phyloP scores from a whole-genome alignment of 2,329 filamentous ascomycete genomes.

The Fusarium beomiforme region DNA sequence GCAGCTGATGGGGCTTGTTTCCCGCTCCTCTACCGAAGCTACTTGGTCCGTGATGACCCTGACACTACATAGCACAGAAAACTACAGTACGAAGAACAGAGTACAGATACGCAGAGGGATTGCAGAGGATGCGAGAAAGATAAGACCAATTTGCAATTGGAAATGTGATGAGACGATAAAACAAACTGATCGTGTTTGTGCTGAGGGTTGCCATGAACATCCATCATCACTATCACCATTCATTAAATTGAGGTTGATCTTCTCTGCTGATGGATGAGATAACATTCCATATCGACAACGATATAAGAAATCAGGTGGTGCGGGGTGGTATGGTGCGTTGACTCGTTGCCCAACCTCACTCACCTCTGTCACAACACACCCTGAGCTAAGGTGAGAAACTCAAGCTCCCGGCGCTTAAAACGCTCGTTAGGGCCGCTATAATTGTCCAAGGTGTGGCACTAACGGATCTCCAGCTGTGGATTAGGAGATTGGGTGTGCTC shows the following conservation, averaged over 20 bases:
- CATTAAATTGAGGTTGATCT: slow-evolving; percentile 1
- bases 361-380: neutral
- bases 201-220: slow-evolving; percentile 26
- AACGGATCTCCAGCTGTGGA: slow-evolving; percentile 20
- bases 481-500: slow-evolving; percentile 24
- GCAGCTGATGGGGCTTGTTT: slow-evolving; percentile 29
- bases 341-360: slow-evolving; percentile 20
- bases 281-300: neutral
- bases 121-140: slow-evolving; percentile 1
- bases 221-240: slow-evolving; percentile 21
- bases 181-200: slow-evolving; percentile 9
- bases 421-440: slow-evolving; percentile 43
- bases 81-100: slow-evolving; percentile 1
- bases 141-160: neutral
- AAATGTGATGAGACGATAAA: slow-evolving; percentile 23
- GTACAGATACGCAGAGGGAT: slow-evolving; percentile 12
- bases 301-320: neutral
- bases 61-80: slow-evolving; percentile 11
- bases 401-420: slow-evolving; percentile 44
- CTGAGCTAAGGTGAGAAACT: slow-evolving; percentile 25
- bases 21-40: slow-evolving; percentile 27
- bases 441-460: slow-evolving; percentile 39
- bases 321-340: neutral
- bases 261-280: slow-evolving; percentile 17
- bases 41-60: slow-evolving; percentile 33